phyloP scores from a whole-genome alignment of 225 moss, liverwort and hornwort species.

The Thuidium tamariscinum region DNA sequence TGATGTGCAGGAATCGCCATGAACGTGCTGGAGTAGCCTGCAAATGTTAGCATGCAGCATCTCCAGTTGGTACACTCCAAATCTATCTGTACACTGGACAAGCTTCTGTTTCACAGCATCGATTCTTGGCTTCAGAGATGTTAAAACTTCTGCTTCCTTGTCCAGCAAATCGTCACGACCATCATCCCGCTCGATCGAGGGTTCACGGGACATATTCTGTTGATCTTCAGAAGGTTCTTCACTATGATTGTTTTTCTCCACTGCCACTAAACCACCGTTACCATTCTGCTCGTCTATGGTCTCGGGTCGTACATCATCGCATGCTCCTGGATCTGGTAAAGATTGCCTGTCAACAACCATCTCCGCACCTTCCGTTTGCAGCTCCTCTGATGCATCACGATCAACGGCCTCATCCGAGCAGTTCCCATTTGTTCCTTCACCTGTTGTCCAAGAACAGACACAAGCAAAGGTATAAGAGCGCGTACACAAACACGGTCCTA shows the following conservation, averaged over 20 bases:
- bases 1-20: constrained; percentile 23
- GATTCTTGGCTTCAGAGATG: constrained; percentile 19
- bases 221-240: constrained; percentile 6
- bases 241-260: neutral
- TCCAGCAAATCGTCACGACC: neutral
- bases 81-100: constrained; percentile 34
- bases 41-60: constrained; percentile 53
- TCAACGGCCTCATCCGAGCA: constrained; percentile 17
- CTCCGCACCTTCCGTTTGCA: constrained; percentile 3
- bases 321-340: constrained; percentile 17
- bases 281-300: constrained; percentile 4
- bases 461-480: neutral
- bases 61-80: constrained; percentile 58
- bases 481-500: neutral
- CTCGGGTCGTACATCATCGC: constrained; percentile 3
- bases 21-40: constrained; percentile 36
- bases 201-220: neutral
- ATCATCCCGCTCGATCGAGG: constrained; percentile 14
- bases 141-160: constrained; percentile 15
- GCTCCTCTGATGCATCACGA: constrained; percentile 7
- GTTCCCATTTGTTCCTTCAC: constrained; percentile 39
- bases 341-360: constrained; percentile 12
- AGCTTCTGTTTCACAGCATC: constrained; percentile 41
- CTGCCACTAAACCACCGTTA: neutral
- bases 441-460: neutral